Evolutionary conservation across 805 yeast species (phyloP), one percentile per base, ranked within the genome.

Genomic region (Candida alai): DNA sequence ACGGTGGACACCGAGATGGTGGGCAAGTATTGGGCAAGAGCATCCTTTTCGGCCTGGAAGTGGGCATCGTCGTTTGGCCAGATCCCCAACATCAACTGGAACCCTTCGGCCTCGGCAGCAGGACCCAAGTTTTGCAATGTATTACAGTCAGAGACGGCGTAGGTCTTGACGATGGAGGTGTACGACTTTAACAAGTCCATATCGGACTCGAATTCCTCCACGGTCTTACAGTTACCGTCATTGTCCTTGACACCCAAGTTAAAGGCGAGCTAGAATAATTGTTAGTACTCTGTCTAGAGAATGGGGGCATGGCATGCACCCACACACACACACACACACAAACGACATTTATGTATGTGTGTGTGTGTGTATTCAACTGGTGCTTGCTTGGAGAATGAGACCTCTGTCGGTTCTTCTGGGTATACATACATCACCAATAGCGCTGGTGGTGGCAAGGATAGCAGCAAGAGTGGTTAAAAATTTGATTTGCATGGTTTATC

Each of bases 131-230:
- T 70, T 65, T 82, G 76, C 54, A 90, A 72, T 39, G 96, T 84
- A 74, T 88, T 80, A 73, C 97, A 90, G 62, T 86, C 94, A n/a
- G 94, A 80, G 31, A 84, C 88, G 19, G 97, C 93, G 58, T 87
- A 90, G 24, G 90, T 84, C 63, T 89, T 85, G 49, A 90, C 76
- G 32, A 74, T 73, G 42, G 66, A 63, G 25, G 93, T 64, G 66
- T 84, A 76, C 30, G 67, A 48, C 34, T 75, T 63, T 47, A 90
- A 63, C 23, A 67, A 58, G 16, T 68, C 67, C 47, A 90, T 71
- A 56, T 89, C 97, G 31, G 62, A 47, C 49, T 70, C 72, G 65
- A 78, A 90, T 51, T 87, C 95, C 12, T 63, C 56, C 31, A 84
- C 70, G 37, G 75, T 51, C 65, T 88, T 89, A 73, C 96, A 88